phyloP scores from a whole-genome alignment of 2,329 filamentous ascomycete species.

The Gyromitra esculenta region DNA sequence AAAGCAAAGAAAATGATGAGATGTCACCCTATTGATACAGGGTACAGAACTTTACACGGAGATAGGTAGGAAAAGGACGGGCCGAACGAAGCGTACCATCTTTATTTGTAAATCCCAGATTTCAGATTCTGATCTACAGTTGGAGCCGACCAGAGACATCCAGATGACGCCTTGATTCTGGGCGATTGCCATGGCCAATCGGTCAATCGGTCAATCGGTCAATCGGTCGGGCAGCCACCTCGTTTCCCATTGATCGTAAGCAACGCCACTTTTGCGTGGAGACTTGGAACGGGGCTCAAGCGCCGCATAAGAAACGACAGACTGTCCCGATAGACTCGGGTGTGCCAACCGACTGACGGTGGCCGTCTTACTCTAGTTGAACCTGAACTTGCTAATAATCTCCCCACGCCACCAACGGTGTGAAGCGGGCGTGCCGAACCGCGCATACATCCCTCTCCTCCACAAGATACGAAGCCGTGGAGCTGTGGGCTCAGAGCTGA shows the following conservation, averaged over 20 bases:
- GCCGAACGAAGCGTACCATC: too few relatives aligned
- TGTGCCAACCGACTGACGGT: not conserved
- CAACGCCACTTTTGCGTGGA: not conserved
- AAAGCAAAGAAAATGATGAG: not conserved
- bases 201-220: not conserved
- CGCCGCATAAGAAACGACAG: too few relatives aligned
- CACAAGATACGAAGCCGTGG: not conserved
- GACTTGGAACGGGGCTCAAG: not conserved
- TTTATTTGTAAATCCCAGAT: too few relatives aligned
- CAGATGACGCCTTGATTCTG: not conserved
- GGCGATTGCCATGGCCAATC: not conserved
- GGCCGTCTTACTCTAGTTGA: not conserved
- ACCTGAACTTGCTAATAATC: not conserved
- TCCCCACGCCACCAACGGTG: not conserved
- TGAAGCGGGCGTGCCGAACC: not conserved
- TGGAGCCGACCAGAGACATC: not conserved
- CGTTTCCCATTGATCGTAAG: not conserved
- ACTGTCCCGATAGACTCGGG: not conserved
- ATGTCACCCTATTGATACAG: not conserved
- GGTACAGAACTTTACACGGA: not conserved
- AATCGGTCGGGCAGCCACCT: not conserved
- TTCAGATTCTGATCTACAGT: not conserved
- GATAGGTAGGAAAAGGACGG: not conserved
- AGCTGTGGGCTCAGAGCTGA: not conserved
- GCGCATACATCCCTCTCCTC: not conserved